Evolutionary conservation across 2,329 filamentous ascomycete genomes (phyloP).

Genomic region (Grosmannia serpens): DNA sequence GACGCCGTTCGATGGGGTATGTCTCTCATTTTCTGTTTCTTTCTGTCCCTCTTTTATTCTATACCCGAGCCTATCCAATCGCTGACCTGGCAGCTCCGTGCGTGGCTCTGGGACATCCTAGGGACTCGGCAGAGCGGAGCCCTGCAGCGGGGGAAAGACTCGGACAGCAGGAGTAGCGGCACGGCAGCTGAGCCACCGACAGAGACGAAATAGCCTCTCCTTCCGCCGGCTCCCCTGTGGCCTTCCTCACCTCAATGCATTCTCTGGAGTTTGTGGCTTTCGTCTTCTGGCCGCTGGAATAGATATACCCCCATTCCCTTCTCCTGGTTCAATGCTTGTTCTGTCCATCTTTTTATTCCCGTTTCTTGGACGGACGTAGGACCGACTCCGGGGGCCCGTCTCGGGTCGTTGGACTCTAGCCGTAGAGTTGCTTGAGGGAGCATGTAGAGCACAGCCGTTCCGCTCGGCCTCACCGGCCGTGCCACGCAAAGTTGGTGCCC

Average conservation of each 20-base stretch:
- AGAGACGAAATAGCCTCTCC: neutral
- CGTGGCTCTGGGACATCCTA: constrained; percentile 14
- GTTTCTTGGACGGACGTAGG: neutral
- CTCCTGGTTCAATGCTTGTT: neutral
- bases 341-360: neutral
- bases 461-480: constrained; percentile 18
- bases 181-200: neutral
- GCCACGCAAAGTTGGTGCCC: constrained; percentile 47
- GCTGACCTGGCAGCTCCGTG: constrained; percentile 12
- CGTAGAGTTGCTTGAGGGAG: no score
- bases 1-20: constrained; percentile 39
- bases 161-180: neutral
- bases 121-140: constrained; percentile 5
- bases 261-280: neutral
- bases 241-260: neutral
- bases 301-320: neutral
- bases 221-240: neutral
- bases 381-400: no score
- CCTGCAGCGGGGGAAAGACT: neutral
- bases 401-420: no score
- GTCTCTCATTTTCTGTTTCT: constrained; percentile 16
- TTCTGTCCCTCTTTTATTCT: neutral
- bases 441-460: neutral
- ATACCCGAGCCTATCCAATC: neutral
- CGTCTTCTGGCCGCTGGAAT: no score